These are phyloP conservation scores for Vaccinium corymbosum DNA, from an alignment of 148 eudicot genomes.

Conservation along the genomic window DNA sequence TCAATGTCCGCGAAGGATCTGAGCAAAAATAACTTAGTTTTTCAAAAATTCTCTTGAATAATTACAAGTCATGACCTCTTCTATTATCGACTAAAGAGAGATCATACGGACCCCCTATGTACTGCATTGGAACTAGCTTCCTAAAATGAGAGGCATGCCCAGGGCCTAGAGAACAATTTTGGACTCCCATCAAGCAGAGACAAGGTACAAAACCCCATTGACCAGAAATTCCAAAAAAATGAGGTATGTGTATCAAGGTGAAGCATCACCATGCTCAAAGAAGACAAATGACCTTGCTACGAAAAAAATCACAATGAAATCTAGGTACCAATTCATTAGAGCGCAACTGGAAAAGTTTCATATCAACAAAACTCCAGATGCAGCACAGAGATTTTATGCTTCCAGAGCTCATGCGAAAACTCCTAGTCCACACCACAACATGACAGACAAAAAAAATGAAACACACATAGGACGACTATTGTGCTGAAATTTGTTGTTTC, in stretches of 20 bases:
- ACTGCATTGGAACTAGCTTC: background rate
- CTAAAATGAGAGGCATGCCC: background rate
- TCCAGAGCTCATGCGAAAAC: background rate
- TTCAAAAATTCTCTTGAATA: background rate
- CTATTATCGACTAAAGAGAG: background rate
- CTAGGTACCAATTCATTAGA: background rate
- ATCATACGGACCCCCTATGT: background rate
- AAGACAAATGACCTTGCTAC: background rate
- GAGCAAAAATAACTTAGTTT: background rate
- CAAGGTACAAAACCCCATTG: background rate
- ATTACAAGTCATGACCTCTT: background rate
- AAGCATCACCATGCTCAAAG: background rate
- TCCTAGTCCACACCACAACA: background rate
- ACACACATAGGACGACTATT: background rate
- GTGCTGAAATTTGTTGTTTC: background rate
- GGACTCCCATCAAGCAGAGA: background rate
- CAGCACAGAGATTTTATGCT: background rate
- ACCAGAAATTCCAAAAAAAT: background rate
- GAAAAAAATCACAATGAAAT: background rate
- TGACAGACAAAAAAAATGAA: background rate
- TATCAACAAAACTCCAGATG: background rate
- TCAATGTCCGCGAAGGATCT: background rate
- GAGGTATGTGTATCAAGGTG: background rate
- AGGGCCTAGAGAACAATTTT: background rate
- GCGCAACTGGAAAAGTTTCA: too few relatives aligned